Evolutionary conservation across 257 asterid species (phyloP).

Genomic region (Linaria vulgaris): DNA sequence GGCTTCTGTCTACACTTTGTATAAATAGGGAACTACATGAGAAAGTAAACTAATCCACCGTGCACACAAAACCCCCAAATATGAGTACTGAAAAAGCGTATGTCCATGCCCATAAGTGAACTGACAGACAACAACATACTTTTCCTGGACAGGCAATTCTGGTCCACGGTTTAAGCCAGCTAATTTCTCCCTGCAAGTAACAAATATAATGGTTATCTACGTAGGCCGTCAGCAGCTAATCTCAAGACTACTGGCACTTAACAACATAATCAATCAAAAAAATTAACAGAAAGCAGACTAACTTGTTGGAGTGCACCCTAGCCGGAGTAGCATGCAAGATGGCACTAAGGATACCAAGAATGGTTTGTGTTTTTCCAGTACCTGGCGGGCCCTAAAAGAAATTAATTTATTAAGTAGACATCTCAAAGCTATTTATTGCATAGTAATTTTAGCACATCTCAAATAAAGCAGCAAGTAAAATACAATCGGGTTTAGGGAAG

Average conservation of each 20-base stretch:
- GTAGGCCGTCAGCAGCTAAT: constrained; percentile 9
- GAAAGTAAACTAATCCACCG: constrained; percentile 9
- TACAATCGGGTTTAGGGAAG: too few relatives aligned
- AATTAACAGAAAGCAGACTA: constrained; percentile 23
- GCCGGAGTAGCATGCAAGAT: constrained; percentile 97
- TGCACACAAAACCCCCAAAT: constrained; percentile 1
- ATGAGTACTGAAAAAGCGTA: background rate
- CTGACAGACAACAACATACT: constrained; percentile 45
- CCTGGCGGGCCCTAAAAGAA: constrained; percentile 96
- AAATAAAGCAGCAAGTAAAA: constrained; percentile 16
- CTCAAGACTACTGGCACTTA: constrained; percentile 20
- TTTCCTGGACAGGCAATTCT: constrained; percentile 63
- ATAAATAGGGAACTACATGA: constrained; percentile 6
- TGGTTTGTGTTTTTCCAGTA: constrained; percentile 97
- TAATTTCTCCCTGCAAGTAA: constrained; percentile 54
- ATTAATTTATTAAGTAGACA: constrained; percentile 33
- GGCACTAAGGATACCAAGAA: constrained; percentile 94
- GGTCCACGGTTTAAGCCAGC: constrained; percentile 54
- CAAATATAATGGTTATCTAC: constrained; percentile 16
- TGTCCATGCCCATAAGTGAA: constrained; percentile 24
- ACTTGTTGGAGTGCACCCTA: constrained; percentile 75
- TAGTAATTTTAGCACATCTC: constrained; percentile 15
- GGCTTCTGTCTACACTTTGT: background rate
- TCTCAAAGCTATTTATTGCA: constrained; percentile 8
- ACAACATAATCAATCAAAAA: constrained; percentile 20